These are phyloP conservation scores for Drechslera avenae DNA, from an alignment of 2,329 filamentous ascomycete species.

Conservation along the genomic window DNA sequence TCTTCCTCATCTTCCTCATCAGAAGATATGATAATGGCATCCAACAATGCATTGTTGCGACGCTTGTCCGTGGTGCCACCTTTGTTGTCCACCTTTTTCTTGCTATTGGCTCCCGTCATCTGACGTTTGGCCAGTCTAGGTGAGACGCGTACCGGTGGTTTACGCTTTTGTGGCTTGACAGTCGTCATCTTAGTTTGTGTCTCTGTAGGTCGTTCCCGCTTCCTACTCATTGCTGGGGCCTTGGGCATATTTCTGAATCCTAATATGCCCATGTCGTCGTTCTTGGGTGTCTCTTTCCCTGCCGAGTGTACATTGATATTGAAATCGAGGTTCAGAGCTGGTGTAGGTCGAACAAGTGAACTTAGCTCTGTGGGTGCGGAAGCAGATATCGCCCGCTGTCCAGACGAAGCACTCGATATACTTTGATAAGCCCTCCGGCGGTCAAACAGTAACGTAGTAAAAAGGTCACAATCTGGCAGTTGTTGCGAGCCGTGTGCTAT, in stretches of 20 bases:
- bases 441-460: slow-evolving; percentile 15
- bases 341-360: too few species aligned
- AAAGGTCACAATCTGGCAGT: slow-evolving; percentile 3
- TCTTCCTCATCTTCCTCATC: not conserved
- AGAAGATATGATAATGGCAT: not conserved
- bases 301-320: not conserved
- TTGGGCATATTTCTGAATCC: not conserved
- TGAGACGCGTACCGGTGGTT: not conserved
- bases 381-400: not conserved
- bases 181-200: not conserved
- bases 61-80: not conserved
- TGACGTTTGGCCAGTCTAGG: not conserved
- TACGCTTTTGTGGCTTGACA: not conserved
- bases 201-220: not conserved
- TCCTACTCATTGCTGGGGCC: not conserved
- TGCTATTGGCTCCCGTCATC: not conserved
- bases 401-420: not conserved
- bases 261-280: not conserved
- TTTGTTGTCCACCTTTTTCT: not conserved
- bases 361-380: not conserved
- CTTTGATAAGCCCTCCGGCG: slow-evolving; percentile 10
- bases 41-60: not conserved
- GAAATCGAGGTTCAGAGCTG: not conserved
- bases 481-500: not conserved
- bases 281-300: too few species aligned